Base-by-base conservation (phyloP, 2,329 filamentous ascomycete species). In the Bipolaris victoriae region DNA sequence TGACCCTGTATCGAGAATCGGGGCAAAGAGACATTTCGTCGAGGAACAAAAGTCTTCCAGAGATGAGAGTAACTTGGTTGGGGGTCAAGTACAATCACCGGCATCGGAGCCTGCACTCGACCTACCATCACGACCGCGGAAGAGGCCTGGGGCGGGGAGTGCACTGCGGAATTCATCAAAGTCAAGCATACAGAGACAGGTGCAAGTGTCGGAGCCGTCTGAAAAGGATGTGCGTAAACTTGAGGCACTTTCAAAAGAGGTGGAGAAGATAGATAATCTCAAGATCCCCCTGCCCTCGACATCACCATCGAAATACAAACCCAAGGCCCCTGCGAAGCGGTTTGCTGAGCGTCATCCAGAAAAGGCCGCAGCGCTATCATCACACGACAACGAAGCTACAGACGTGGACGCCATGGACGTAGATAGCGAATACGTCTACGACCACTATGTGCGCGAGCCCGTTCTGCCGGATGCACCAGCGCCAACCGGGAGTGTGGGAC, bases 381-480 rank as follows among this genome's bases (percentile, higher is more conserved):
- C 55, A 1, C 58, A 61, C 11, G 40, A 58, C 20, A 49, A 57
- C 6, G 18, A 26, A 11, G 22, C 31, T 5, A 44, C 40, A 1
- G 52, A 69, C 10, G 50, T 52, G 7, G 64, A 75, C 44, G 67
- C 68, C 18, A 76, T 76, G 57, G 76, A 80, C 36, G 68, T 75
- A 9, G 77, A 79, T 20, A 70, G 80, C 20, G 83, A 84, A 43
- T 88, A 85, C 68, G 83, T 88, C 55, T 87, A 86, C 70, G 86
- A 88, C 64, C 86, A 83, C 9, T 88, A 87, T 69, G 76, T 87
- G 40, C 83, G 85, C 2, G 77, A 81, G 16, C 60, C 79, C 16
- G 66, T 72, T 9, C 62, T 73, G 44, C 76, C 67, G 13, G 76
- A 79, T 57, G 73, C 76, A 2, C 68, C 69, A 7, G 61, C 66